Evolutionary conservation across 352 stramenopile species (phyloP).

Genomic region (Globisporangium acanthophoron): DNA sequence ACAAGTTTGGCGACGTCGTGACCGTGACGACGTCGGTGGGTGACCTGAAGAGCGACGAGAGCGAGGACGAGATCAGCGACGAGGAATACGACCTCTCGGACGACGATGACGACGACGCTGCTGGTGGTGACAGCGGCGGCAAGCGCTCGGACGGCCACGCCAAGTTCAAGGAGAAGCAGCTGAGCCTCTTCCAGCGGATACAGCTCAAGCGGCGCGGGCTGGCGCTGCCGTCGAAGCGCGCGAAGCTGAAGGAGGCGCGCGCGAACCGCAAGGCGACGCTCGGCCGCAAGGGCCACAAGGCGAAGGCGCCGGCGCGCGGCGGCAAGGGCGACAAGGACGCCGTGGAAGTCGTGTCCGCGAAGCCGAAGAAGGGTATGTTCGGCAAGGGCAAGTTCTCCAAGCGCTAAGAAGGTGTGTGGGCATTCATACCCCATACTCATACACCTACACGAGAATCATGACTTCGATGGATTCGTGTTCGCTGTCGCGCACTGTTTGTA

Average conservation of each 20-base stretch:
- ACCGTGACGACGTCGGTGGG: conserved; percentile 82
- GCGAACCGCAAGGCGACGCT: conserved; percentile 65
- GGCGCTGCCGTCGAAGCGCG: conserved; percentile 73
- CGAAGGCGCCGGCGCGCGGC: conserved; percentile 5
- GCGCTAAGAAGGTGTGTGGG: not conserved
- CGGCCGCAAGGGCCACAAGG: conserved; percentile 19
- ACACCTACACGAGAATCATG: no score
- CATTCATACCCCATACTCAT: no score
- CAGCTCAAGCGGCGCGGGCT: conserved; percentile 80
- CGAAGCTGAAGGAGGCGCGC: conserved; percentile 78
- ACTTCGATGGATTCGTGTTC: no score
- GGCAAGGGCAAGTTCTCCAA: conserved; percentile 20
- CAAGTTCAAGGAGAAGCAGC: conserved; percentile 50
- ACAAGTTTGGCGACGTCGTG: conserved; percentile 83
- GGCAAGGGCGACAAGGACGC: conserved; percentile 51
- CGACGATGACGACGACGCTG: conserved; percentile 28
- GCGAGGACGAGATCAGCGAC: conserved; percentile 58
- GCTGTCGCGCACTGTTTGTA: no score
- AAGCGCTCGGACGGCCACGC: conserved; percentile 14
- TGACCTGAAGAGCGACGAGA: conserved; percentile 70
- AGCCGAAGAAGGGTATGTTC: conserved; percentile 17
- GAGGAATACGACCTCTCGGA: conserved; percentile 53
- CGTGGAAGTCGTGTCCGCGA: conserved; percentile 18
- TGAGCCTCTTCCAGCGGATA: conserved; percentile 87
- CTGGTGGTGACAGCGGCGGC: not conserved